Percentiles rank a stretch among this genome's conserved stretches.
Conservation (phyloP, 129 eudicot species). For the Glebionis coronaria region DNA sequence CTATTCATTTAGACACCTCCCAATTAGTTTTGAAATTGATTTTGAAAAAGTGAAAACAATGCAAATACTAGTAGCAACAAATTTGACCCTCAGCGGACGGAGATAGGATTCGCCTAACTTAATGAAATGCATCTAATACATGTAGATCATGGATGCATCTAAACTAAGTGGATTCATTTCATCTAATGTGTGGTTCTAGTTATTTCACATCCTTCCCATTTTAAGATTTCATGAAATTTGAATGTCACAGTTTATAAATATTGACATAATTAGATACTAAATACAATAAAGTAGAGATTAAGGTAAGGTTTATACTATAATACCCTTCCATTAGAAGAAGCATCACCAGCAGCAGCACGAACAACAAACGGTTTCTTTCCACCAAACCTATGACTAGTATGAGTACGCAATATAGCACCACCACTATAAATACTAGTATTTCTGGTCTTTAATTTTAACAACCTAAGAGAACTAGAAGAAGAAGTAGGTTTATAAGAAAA, state of each 20-base stretch:
- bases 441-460: constrained; percentile 32
- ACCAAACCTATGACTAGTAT: constrained; percentile 20
- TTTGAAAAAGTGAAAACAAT: too few species aligned
- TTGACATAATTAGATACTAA: not conserved
- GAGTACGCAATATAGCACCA: constrained; percentile 23
- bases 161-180: too few species aligned
- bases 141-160: too few species aligned
- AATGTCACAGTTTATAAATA: constrained; percentile 4
- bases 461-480: constrained; percentile 25
- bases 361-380: constrained; percentile 40
- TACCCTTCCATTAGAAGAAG: constrained; percentile 60
- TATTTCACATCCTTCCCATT: not conserved
- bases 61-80: too few species aligned
- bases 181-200: too few species aligned
- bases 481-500: constrained; percentile 5
- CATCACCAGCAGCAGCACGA: constrained; percentile 62
- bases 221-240: not conserved
- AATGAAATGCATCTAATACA: too few species aligned
- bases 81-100: too few species aligned
- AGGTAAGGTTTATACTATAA: not conserved
- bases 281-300: not conserved
- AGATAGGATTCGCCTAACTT: too few species aligned
- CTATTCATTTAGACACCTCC: too few species aligned
- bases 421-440: not conserved
- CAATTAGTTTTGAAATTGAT: too few species aligned